Evolutionary conservation across 1,139 yeast species (phyloP).

Genomic region (Saccharomyces hybrid): DNA sequence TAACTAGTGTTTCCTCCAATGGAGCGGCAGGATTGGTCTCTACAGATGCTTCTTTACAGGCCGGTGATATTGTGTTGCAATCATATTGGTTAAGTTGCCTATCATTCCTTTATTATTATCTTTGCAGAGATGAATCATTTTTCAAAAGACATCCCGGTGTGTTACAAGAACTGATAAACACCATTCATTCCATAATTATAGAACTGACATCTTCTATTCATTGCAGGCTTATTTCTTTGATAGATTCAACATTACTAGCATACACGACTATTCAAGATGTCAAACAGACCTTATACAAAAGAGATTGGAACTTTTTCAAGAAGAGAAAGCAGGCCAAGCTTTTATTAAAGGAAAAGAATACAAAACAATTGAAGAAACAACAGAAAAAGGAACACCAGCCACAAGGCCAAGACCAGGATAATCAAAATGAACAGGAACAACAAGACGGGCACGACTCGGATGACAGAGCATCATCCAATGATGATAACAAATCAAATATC

Average conservation of each 20-base stretch:
- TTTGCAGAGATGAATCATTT: slow-evolving; percentile 48
- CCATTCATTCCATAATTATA: slow-evolving; percentile 54
- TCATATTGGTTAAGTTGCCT: slow-evolving; percentile 70
- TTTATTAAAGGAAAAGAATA: slow-evolving; percentile 10
- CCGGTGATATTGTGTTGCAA: slow-evolving; percentile 58
- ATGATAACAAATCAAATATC: slow-evolving; percentile 1
- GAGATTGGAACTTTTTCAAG: slow-evolving; percentile 71
- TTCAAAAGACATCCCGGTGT: slow-evolving; percentile 48
- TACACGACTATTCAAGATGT: slow-evolving; percentile 62
- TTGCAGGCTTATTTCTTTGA: slow-evolving; percentile 46
- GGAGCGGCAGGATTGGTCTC: slow-evolving; percentile 9
- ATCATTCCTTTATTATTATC: slow-evolving; percentile 59
- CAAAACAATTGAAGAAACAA: slow-evolving; percentile 8
- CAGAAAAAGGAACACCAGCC: slow-evolving; percentile 6
- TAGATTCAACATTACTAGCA: slow-evolving; percentile 57
- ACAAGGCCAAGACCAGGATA: background rate
- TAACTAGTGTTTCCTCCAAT: slow-evolving; percentile 47
- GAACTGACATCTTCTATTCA: slow-evolving; percentile 61
- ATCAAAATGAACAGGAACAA: slow-evolving; percentile 3
- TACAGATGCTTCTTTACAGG: slow-evolving; percentile 24
- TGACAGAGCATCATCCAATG: slow-evolving; percentile 1
- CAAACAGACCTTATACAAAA: slow-evolving; percentile 49
- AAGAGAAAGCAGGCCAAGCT: slow-evolving; percentile 36
- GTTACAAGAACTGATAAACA: slow-evolving; percentile 52
- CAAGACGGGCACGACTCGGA: slow-evolving; percentile 3